Evolutionary conservation across 2,329 filamentous ascomycete species (phyloP).

Genomic region (Colletotrichum sp.): DNA sequence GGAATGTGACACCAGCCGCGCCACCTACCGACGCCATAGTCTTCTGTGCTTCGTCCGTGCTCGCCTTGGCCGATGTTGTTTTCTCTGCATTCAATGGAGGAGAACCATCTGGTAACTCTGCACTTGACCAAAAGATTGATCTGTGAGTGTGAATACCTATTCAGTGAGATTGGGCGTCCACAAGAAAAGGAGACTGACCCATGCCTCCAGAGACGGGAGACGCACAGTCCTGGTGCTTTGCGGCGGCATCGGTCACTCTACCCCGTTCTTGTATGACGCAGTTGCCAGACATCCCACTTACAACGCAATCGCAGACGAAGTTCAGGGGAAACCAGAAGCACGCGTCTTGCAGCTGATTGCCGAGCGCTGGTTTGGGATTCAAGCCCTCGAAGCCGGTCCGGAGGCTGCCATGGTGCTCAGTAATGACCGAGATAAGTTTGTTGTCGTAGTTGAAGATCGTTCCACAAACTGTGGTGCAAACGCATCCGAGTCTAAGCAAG

Average conservation of each 20-base stretch:
- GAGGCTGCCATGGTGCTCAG: background rate
- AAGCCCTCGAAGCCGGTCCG: background rate
- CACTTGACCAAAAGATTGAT: background rate
- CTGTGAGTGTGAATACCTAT: background rate
- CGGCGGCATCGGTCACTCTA: constrained; percentile 51
- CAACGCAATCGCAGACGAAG: constrained; percentile 25
- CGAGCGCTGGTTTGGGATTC: constrained; percentile 28
- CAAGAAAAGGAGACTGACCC: background rate
- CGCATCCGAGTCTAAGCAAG: constrained; percentile 36
- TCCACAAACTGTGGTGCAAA: constrained; percentile 52
- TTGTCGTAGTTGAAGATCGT: constrained; percentile 44
- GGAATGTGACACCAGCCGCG: background rate
- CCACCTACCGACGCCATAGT: constrained; percentile 12
- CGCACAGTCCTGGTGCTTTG: constrained; percentile 39
- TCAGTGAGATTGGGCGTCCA: background rate
- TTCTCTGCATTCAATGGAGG: background rate
- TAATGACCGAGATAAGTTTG: background rate
- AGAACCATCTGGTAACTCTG: background rate
- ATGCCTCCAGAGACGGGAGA: background rate
- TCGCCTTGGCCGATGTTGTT: constrained; percentile 9
- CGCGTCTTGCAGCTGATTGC: constrained; percentile 41
- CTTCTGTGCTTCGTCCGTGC: constrained; percentile 16
- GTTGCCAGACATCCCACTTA: constrained; percentile 36
- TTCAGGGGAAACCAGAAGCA: constrained; percentile 42
- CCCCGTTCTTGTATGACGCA: constrained; percentile 43